Evolutionary conservation across 2,329 filamentous ascomycete genomes (phyloP), one percentile per base, ranked within the genome.

Genomic region (Whalleya microplaca): DNA sequence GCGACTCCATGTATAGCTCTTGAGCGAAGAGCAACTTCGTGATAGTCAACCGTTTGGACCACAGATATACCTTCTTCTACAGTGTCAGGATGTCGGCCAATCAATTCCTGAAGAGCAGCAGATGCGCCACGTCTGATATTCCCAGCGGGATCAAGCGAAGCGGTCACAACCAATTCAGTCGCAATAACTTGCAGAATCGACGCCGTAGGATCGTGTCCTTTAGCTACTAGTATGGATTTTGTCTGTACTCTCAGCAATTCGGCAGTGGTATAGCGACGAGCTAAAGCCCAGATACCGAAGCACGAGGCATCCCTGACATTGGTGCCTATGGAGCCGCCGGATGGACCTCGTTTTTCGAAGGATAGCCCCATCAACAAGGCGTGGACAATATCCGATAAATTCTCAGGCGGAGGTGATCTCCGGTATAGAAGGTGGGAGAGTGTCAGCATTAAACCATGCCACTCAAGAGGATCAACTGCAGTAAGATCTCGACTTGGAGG

Each of bases 221-320:
- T 74, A 53, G 78, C 73, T 14, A 75, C 70, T 43, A 74, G 66
- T 51, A 82, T 69, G 40, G 80, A 74, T 64, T 77, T 62, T 1
- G 78, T 77, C 1, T 84, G 77, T 1, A 96, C 82, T 0, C 79
- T 78, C 10, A 89, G 78, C 6, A 98, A 80, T 71, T 98, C 94
- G 0, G 78, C 69, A 0, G 92, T 96, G 1, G 85, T 87, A 67
- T 98, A 99, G 52, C 94, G 88, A 53, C 95, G 84, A 20, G 94
- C 91, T 7, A 98, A 73, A 1, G 93, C 90, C 95, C 95, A 99
- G 21, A 98, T 88, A 6, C 95, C 95, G 71, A 98, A 99, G 71
- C 93, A 97, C 2, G 95, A 92, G 12, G 95, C 94, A 76, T 99
- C 95, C 45, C 95, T 86, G 16, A 99, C 93, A 65, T 96, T 96